Evolutionary conservation across 768 basidiomycete genomes (phyloP).

Genomic region (Lepiota brunneoincarnata): DNA sequence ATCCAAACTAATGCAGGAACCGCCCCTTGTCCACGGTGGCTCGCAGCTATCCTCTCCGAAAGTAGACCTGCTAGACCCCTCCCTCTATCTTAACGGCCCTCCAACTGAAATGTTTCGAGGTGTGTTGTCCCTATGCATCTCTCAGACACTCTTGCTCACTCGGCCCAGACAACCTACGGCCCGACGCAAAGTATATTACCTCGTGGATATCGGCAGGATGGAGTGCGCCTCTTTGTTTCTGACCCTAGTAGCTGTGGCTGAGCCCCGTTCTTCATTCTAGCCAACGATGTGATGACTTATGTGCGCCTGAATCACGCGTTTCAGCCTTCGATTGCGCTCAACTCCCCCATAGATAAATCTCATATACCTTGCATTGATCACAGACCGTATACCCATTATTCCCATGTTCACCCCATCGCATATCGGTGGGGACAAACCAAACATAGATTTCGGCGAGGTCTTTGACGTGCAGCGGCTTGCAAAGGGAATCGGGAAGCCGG

Average conservation of each 20-base stretch:
- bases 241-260: not conserved
- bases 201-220: conserved; percentile 79
- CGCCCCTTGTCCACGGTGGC: not conserved
- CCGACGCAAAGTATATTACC: conserved; percentile 63
- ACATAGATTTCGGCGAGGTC: conserved; percentile 55
- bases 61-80: conserved; percentile 13
- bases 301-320: conserved; percentile 28
- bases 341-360: conserved; percentile 41
- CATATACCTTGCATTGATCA: conserved; percentile 57
- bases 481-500: conserved; percentile 37
- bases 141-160: not conserved
- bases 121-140: conserved; percentile 16
- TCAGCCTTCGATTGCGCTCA: not conserved
- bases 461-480: conserved; percentile 57
- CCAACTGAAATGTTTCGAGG: conserved; percentile 61
- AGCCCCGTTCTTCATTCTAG: conserved; percentile 29
- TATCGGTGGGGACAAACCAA: conserved; percentile 44
- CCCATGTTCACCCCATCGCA: conserved; percentile 59
- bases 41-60: not conserved
- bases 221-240: conserved; percentile 44
- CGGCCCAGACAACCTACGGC: conserved; percentile 55
- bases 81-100: conserved; percentile 37
- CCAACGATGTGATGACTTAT: conserved; percentile 79
- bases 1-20: not conserved
- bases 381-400: conserved; percentile 57